Conservation (phyloP, 371 early-diverging fungal species). For the Mortierella sp. region DNA sequence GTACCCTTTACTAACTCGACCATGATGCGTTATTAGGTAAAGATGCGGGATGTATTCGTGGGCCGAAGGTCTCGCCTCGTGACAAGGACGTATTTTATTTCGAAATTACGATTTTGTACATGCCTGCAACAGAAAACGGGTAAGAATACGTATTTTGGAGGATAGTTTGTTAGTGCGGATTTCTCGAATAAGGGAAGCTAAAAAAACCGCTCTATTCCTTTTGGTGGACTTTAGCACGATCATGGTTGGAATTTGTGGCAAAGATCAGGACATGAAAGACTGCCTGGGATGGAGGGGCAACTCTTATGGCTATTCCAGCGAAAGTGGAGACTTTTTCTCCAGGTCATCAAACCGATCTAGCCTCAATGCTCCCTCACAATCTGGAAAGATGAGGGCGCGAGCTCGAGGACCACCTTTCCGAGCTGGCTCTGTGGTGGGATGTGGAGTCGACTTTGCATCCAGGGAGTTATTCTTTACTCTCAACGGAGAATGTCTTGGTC, state of each 20-base stretch:
- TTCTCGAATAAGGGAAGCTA: not conserved
- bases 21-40: conserved; percentile 13
- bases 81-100: conserved; percentile 53
- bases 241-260: conserved; percentile 46
- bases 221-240: conserved; percentile 19
- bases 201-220: not conserved
- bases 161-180: not conserved
- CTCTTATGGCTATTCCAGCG: conserved; percentile 44
- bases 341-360: conserved; percentile 41
- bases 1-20: too few relatives aligned
- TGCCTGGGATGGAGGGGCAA: conserved; percentile 35
- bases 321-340: conserved; percentile 43
- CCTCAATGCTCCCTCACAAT: conserved; percentile 40
- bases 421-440: conserved; percentile 44
- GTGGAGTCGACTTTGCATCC: conserved; percentile 47
- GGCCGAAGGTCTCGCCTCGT: conserved; percentile 45
- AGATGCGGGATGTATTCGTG: conserved; percentile 49
- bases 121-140: conserved; percentile 37
- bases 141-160: conserved; percentile 9
- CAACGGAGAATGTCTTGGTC: conserved; percentile 52
- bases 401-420: conserved; percentile 40
- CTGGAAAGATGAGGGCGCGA: conserved; percentile 52
- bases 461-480: conserved; percentile 49
- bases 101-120: conserved; percentile 45
- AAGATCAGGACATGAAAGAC: conserved; percentile 32